phyloP scores from a whole-genome alignment of 306 rosid species.

The Cicer cuneatum region DNA sequence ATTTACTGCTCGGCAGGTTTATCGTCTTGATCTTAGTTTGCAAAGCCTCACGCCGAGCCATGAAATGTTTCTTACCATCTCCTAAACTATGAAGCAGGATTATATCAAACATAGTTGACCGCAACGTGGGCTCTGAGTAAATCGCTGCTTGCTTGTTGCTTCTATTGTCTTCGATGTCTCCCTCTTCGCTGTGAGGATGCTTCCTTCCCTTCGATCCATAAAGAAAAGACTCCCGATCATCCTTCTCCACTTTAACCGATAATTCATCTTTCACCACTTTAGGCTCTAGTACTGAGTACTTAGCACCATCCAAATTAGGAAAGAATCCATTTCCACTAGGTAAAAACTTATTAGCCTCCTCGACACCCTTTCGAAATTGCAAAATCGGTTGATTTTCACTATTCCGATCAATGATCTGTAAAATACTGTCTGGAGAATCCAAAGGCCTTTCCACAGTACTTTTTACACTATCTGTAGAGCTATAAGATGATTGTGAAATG shows the following conservation, averaged over 20 bases:
- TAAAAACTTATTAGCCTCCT: slow-evolving; percentile 88
- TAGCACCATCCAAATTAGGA: slow-evolving; percentile 49
- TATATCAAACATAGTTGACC: slow-evolving; percentile 65
- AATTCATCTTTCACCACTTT: slow-evolving; percentile 42
- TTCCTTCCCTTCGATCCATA: slow-evolving; percentile 63
- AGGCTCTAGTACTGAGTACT: slow-evolving; percentile 35
- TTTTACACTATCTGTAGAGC: slow-evolving; percentile 64
- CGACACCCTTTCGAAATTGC: slow-evolving; percentile 86
- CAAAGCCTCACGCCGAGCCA: slow-evolving; percentile 65
- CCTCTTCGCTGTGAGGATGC: slow-evolving; percentile 58
- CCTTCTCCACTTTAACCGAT: slow-evolving; percentile 59
- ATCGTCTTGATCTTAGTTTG: slow-evolving; percentile 50
- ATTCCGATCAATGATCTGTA: slow-evolving; percentile 55
- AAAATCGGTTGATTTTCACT: slow-evolving; percentile 72
- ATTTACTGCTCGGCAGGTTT: slow-evolving; percentile 52
- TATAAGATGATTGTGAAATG: slow-evolving; percentile 58
- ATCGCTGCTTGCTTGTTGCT: slow-evolving; percentile 82
- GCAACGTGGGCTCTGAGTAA: slow-evolving; percentile 64
- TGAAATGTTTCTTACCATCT: slow-evolving; percentile 54
- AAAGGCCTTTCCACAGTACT: slow-evolving; percentile 62
- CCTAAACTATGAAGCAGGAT: slow-evolving; percentile 66
- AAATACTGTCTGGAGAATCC: slow-evolving; percentile 66
- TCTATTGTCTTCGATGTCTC: slow-evolving; percentile 68
- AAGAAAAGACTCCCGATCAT: slow-evolving; percentile 43
- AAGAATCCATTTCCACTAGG: slow-evolving; percentile 63